These are phyloP conservation scores for Zoysia matrella DNA, from an alignment of 202 grass and related monocot genomes.

Conservation along the genomic window DNA sequence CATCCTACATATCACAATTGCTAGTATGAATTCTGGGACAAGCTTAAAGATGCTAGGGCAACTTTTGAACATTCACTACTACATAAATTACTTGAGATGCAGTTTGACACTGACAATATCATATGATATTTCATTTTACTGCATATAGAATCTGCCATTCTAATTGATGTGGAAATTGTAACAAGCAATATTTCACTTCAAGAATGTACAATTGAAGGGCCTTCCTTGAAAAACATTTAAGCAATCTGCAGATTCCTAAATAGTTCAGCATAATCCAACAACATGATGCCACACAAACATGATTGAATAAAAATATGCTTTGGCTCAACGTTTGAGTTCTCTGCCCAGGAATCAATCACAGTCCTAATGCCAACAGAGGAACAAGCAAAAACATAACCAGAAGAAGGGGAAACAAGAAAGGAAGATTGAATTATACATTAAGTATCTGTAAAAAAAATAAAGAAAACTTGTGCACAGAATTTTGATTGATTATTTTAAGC, in stretches of 20 bases:
- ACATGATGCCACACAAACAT: neutral
- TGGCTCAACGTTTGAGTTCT: neutral
- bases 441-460: neutral
- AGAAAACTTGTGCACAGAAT: neutral
- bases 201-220: neutral
- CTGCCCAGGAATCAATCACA: neutral
- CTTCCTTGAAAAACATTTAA: neutral
- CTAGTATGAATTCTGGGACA: neutral
- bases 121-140: neutral
- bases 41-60: neutral
- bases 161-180: neutral
- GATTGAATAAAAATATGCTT: neutral
- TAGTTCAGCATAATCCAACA: neutral
- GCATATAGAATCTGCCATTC: neutral
- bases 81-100: slow-evolving; percentile 5
- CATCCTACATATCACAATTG: slow-evolving; percentile 59
- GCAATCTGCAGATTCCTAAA: neutral
- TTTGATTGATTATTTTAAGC: neutral
- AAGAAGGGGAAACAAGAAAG: neutral
- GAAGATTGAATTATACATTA: neutral
- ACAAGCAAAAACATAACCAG: neutral
- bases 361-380: neutral
- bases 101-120: neutral
- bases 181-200: neutral
- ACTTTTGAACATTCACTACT: neutral